Base-by-base conservation (phyloP, 108 stramenopile genomes). In the Mediolabrus comicus region DNA sequence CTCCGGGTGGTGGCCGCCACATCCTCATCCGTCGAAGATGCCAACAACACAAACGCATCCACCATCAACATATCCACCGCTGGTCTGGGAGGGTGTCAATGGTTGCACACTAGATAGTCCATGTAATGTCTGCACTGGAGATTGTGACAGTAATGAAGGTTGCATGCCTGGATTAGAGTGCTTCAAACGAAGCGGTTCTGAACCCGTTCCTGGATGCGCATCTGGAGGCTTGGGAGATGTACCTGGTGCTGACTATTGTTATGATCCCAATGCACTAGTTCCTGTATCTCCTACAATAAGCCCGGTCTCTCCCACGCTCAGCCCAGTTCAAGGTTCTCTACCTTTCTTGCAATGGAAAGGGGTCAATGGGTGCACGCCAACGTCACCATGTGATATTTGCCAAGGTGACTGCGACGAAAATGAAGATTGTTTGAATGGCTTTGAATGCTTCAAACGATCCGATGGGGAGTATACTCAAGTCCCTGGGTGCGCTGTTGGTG, bases 331-430 rank as follows among this genome's bases (percentile, higher is more conserved):
- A n/a, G 56, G 56, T 32, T 32, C 39, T 13, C 19, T 58, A 5
- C 62, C 62, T 31, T 9, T 25, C 19, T 59, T 74, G 2, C 19
- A 34, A 8, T 72, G 71, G 71, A 56, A 33, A 34, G 75, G 75
- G 25, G 55, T 76, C 39, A 63, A 68, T 64, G 67, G 75, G 3
- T 76, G 75, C 35, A 57, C 67, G 1, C 53, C 55, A 4, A 52
- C 32, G 13, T 46, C 53, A 27, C 91, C 85, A 3, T 70, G 88
- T 43, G 52, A 69, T 28, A 35, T 69, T 4, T 89, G 87, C 60
- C 57, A 86, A 31, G 90, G 90, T 34, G 87, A 87, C 56, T 91
- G 90, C 51, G 84, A 83, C 41, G 35, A 26, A 17, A 72, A 80
- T 53, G 54, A 56, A 29, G 86, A 89, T 61, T 89, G 88, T 64